Evolutionary conservation across 2,329 filamentous ascomycete genomes (phyloP).

Genomic region (Trichoderma lentiforme): DNA sequence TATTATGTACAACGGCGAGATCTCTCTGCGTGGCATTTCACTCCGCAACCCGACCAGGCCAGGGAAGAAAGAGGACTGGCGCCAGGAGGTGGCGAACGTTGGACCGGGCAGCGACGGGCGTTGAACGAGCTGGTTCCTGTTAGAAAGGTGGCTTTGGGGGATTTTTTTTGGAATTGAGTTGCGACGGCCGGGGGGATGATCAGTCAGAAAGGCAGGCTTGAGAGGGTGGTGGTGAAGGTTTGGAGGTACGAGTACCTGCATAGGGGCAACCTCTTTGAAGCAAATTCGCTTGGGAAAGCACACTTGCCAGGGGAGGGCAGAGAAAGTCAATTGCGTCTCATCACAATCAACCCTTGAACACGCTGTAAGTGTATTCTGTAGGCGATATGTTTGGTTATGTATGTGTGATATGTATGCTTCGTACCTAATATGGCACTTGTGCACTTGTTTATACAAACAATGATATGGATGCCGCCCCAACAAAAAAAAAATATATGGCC

Average conservation of each 20-base stretch:
- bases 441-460: not conserved
- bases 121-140: not conserved
- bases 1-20: not conserved
- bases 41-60: not conserved
- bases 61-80: not conserved
- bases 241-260: constrained; percentile 8
- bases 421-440: not conserved
- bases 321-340: constrained; percentile 6
- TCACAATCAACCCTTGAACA: not conserved
- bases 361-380: not conserved
- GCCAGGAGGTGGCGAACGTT: constrained; percentile 8
- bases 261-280: not conserved
- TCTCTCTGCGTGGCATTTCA: not conserved
- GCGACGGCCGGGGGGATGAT: not conserved
- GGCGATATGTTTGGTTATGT: not conserved
- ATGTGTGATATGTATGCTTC: not conserved
- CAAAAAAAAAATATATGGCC: not conserved
- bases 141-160: not conserved
- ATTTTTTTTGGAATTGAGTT: not conserved
- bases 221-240: not conserved
- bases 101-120: not conserved
- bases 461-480: not conserved
- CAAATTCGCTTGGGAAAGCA: not conserved
- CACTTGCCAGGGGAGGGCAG: not conserved
- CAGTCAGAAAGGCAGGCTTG: not conserved